Percentiles rank a stretch among this genome's conserved stretches.
These are phyloP conservation scores for Auriscalpium microsporum DNA, from an alignment of 768 basidiomycete genomes.

Conservation along the genomic window DNA sequence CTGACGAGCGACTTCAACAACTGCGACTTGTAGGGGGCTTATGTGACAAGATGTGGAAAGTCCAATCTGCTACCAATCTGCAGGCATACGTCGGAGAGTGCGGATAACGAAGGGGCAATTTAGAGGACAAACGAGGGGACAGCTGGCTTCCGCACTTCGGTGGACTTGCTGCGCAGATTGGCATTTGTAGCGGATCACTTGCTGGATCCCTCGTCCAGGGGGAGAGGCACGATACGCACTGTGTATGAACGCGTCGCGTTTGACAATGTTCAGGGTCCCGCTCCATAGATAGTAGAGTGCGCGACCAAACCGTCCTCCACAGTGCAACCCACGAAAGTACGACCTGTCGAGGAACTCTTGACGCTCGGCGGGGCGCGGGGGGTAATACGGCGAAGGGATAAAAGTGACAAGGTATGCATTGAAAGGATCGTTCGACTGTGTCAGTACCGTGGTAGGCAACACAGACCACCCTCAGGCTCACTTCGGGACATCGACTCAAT, in stretches of 20 bases:
- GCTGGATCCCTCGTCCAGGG: constrained; percentile 31
- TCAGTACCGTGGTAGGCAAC: too few relatives aligned
- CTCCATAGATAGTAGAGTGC: constrained; percentile 64
- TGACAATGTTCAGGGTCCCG: constrained; percentile 41
- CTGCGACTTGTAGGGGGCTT: constrained; percentile 39
- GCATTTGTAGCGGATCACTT: constrained; percentile 51
- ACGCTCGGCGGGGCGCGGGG: too few relatives aligned
- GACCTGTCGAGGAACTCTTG: too few relatives aligned
- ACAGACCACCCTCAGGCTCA: too few relatives aligned
- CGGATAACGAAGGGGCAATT: not conserved
- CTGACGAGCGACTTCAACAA: constrained; percentile 43
- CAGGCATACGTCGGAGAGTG: not conserved
- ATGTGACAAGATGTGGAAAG: constrained; percentile 59
- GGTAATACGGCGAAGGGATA: too few relatives aligned
- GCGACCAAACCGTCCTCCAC: too few relatives aligned
- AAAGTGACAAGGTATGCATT: too few relatives aligned
- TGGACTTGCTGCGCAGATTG: constrained; percentile 39
- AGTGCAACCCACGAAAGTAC: too few relatives aligned
- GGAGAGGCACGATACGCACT: constrained; percentile 30
- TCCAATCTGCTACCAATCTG: constrained; percentile 79
- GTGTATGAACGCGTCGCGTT: constrained; percentile 42
- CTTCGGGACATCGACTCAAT: too few relatives aligned
- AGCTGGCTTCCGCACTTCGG: constrained; percentile 35
- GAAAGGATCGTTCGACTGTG: too few relatives aligned
- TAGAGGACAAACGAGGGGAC: constrained; percentile 51